Base-by-base conservation (phyloP, 2,329 filamentous ascomycete genomes). In the Uncinocarpus reesii region DNA sequence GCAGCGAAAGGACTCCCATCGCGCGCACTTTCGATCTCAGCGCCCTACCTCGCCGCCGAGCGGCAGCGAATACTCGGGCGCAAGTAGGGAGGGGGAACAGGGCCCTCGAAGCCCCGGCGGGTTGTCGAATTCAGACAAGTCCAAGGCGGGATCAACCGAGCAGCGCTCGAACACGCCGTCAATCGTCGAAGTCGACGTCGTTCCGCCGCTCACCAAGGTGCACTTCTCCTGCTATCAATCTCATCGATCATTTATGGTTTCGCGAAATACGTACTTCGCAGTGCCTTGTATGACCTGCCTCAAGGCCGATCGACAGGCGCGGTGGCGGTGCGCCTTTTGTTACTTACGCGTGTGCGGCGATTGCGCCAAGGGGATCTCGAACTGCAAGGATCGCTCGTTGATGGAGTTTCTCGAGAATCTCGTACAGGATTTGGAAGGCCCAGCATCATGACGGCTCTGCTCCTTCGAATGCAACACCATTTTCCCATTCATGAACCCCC, bases 201-300 rank as follows among this genome's bases (percentile, higher is more conserved):
- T 62, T 5, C 62, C 66, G 7, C 61, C 62, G 2, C 56, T 70
- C 45, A 64, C 58, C 37, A 60, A 60, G 41, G 52, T 63, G 10
- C 68, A 70, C 48, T 65, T 59, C 48, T 53, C 56, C 24, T 71
- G 68, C 55, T 70, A 65, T 51, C 65, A 68, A 47, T 61, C 61
- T 7, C 68, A 71, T 48, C 59, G 59, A 13, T 53, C 57, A 0
- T 68, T 71, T 62, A 60, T 59, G 3, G 47, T 55, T 1, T 58
- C 63, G 7, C 59, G 58, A 36, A 71, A 71, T 50, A 54, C 59
- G 42, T 64, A 65, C 61, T 63, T 65, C 54, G 58, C 67, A 3
- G 56, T 68, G 32, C 67, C 65, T 6, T 71, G 68, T 55, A 69
- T 70, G 66, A 63, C 65, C 4, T 71, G 68, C 52, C 61, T 63